Evolutionary conservation across 2,329 filamentous ascomycete genomes (phyloP).

Genomic region (Plectosphaerella sp.): DNA sequence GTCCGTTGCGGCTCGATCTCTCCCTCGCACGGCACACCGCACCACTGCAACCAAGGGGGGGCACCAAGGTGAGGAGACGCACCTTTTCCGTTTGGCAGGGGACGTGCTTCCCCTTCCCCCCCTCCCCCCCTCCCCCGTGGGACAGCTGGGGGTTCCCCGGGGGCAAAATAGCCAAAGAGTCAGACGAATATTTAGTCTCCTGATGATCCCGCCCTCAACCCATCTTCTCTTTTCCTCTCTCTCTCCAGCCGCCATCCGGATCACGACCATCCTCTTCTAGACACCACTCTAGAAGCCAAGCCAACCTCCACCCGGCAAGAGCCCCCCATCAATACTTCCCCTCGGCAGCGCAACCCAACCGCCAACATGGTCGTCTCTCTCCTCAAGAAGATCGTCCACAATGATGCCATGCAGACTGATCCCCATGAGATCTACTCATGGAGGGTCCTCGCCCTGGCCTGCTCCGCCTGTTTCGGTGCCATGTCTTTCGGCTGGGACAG

Average conservation of each 20-base stretch:
- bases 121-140: no score
- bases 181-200: neutral
- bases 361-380: conserved; percentile 13
- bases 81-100: neutral
- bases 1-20: conserved; percentile 13
- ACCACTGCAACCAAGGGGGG: neutral
- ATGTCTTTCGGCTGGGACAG: conserved; percentile 59
- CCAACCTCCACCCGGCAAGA: neutral
- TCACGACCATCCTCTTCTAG: neutral
- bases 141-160: neutral
- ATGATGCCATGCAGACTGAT: conserved; percentile 60
- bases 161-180: neutral
- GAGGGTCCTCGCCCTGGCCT: conserved; percentile 60
- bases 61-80: conserved; percentile 2
- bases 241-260: neutral
- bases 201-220: neutral
- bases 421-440: conserved; percentile 67
- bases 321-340: neutral
- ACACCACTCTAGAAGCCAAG: neutral
- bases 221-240: neutral
- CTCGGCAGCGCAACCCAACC: conserved; percentile 2
- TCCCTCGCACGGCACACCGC: no score
- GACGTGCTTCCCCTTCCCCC: neutral
- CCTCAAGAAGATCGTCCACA: conserved; percentile 40
- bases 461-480: conserved; percentile 46